Evolutionary conservation across 73 alveolate genomes (phyloP).

Genomic region (Stentor roeselii): DNA sequence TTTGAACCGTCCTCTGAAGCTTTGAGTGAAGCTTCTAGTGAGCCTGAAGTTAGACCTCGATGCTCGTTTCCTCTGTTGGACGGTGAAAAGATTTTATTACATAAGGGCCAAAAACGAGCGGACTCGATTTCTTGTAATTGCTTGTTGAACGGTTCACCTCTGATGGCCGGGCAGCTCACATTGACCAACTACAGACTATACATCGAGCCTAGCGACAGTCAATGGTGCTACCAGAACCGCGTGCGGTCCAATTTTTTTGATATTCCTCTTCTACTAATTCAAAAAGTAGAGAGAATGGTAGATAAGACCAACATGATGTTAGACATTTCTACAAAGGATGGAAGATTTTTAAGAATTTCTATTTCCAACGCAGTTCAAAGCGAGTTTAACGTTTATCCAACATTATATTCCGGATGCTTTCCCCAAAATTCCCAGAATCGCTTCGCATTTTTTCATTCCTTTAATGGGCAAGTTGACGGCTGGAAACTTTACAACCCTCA

Average conservation of each 20-base stretch:
- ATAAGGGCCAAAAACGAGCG: neutral
- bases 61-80: neutral
- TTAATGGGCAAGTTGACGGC: slow-evolving; percentile 2
- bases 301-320: slow-evolving; percentile 27
- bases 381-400: neutral
- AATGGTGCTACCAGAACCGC: neutral
- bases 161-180: slow-evolving; percentile 5
- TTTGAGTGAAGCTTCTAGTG: neutral
- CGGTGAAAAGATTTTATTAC: neutral
- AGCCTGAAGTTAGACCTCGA: neutral
- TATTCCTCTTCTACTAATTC: slow-evolving; percentile 24
- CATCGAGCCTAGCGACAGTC: neutral
- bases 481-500: slow-evolving; percentile 10
- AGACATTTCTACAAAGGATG: slow-evolving; percentile 39
- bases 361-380: neutral
- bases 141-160: neutral
- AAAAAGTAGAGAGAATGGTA: slow-evolving; percentile 15
- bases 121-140: neutral
- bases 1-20: neutral
- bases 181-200: neutral
- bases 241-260: slow-evolving; percentile 6
- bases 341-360: slow-evolving; percentile 20
- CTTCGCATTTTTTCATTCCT: slow-evolving; percentile 24
- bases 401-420: neutral
- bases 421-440: neutral